Conservation (phyloP, 345 rosid genomes). For the Viola odorata region DNA sequence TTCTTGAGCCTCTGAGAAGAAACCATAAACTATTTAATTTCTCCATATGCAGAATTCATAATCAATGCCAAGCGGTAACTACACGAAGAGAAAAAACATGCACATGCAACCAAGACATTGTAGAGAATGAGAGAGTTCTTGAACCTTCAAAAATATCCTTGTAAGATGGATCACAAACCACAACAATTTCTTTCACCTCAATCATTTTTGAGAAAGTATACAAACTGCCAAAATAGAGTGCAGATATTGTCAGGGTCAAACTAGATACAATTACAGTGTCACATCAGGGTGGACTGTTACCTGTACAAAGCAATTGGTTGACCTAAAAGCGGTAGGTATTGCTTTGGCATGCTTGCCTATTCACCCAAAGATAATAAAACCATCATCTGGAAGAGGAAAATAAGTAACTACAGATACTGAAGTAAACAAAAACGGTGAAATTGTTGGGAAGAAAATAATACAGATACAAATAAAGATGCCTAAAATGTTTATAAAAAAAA, state of each 20-base stretch:
- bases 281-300: slow-evolving; percentile 32
- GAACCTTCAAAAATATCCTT: slow-evolving; percentile 82
- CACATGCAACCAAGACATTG: neutral
- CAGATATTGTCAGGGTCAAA: slow-evolving; percentile 5
- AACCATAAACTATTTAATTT: slow-evolving; percentile 11
- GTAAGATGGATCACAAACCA: slow-evolving; percentile 96
- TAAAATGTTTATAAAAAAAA: neutral
- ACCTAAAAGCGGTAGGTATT: slow-evolving; percentile 86
- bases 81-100: no score
- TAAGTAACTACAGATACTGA: slow-evolving; percentile 14
- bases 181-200: slow-evolving; percentile 84
- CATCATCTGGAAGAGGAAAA: slow-evolving; percentile 33
- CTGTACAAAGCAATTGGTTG: slow-evolving; percentile 93
- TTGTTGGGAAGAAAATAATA: neutral
- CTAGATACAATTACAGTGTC: neutral
- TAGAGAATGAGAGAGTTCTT: slow-evolving; percentile 1
- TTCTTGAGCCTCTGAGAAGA: slow-evolving; percentile 44
- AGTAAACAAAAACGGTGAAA: neutral
- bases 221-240: slow-evolving; percentile 43
- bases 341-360: slow-evolving; percentile 96
- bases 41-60: neutral
- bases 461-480: neutral
- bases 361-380: slow-evolving; percentile 38
- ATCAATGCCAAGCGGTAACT: neutral
- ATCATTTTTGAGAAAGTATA: slow-evolving; percentile 69